Evolutionary conservation across 108 stramenopile species (phyloP).

Genomic region (Nitzschia sp.): DNA sequence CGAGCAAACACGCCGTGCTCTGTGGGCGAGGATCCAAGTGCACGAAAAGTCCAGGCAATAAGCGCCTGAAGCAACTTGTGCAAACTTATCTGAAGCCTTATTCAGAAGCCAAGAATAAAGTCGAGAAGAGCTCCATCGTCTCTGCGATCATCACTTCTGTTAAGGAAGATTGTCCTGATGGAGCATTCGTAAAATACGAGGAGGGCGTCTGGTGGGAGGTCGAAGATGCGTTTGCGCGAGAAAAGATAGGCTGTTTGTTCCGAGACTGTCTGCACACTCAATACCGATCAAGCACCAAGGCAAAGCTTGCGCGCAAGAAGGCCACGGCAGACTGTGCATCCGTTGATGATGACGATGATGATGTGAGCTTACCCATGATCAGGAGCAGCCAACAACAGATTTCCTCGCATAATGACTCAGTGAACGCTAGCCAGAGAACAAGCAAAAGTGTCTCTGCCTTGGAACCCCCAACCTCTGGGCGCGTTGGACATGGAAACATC

Average conservation of each 20-base stretch:
- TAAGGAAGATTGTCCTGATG: conserved; percentile 12
- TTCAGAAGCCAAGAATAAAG: conserved; percentile 17
- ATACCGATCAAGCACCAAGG: conserved; percentile 35
- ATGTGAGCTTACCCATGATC: neutral
- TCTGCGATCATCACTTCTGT: conserved; percentile 18
- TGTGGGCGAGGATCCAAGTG: conserved; percentile 28
- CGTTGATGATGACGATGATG: neutral
- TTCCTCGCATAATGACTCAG: too few species aligned
- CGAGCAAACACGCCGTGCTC: conserved; percentile 22
- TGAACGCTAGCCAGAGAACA: neutral
- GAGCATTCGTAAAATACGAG: conserved; percentile 31
- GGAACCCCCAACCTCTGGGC: too few species aligned
- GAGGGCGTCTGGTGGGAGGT: conserved; percentile 35
- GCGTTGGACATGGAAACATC: too few species aligned
- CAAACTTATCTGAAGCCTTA: conserved; percentile 20
- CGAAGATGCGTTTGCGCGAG: conserved; percentile 29
- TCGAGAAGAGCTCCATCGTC: conserved; percentile 31
- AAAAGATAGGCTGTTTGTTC: conserved; percentile 38
- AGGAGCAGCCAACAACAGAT: neutral
- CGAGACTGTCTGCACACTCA: conserved; percentile 22
- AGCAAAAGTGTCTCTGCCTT: neutral
- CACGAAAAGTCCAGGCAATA: conserved; percentile 21
- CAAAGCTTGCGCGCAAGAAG: conserved; percentile 30
- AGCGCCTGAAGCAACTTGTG: conserved; percentile 12
- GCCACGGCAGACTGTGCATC: neutral